phyloP scores from a whole-genome alignment of 129 eudicot genomes.

The Pittosporum tobira region DNA sequence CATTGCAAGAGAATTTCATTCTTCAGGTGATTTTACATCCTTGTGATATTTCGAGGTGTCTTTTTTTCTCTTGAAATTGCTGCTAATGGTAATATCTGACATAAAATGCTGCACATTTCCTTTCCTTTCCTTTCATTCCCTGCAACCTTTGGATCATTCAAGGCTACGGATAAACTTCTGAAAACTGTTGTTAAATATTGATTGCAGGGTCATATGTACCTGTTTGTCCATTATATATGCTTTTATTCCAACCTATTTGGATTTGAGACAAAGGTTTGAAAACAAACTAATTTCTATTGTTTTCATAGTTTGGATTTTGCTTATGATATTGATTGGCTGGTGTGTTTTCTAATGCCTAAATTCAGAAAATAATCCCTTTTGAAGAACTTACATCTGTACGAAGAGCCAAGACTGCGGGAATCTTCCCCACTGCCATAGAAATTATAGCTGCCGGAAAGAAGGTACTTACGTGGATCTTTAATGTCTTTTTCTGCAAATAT shows the following conservation, averaged over 20 bases:
- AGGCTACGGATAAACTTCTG: constrained; percentile 11
- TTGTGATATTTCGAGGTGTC: not conserved
- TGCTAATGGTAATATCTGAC: not conserved
- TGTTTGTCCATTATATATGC: constrained; percentile 69
- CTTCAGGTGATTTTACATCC: constrained; percentile 47
- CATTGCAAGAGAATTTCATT: constrained; percentile 86
- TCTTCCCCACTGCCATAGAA: constrained; percentile 97
- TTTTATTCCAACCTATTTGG: constrained; percentile 93
- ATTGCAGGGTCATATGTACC: constrained; percentile 94
- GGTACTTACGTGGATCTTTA: constrained; percentile 32
- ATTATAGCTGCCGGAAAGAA: constrained; percentile 62
- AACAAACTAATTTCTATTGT: constrained; percentile 7
- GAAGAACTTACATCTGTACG: constrained; percentile 64
- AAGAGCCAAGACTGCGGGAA: constrained; percentile 89
- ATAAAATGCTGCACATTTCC: constrained; percentile 3
- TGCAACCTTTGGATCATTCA: too few species aligned
- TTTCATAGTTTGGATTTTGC: constrained; percentile 1
- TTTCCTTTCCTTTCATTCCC: not conserved
- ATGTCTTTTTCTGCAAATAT: not conserved
- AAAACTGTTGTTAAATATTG: constrained; percentile 21
- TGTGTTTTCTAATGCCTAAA: constrained; percentile 12
- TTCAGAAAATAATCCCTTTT: constrained; percentile 80
- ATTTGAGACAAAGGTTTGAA: constrained; percentile 85
- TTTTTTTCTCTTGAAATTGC: not conserved
- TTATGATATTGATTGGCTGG: not conserved